A percentile compares a stretch with the other conserved stretches of the same genome.
These are phyloP conservation scores for Aspergillus jensenii DNA, from an alignment of 2,329 filamentous ascomycete species.

Conservation along the genomic window DNA sequence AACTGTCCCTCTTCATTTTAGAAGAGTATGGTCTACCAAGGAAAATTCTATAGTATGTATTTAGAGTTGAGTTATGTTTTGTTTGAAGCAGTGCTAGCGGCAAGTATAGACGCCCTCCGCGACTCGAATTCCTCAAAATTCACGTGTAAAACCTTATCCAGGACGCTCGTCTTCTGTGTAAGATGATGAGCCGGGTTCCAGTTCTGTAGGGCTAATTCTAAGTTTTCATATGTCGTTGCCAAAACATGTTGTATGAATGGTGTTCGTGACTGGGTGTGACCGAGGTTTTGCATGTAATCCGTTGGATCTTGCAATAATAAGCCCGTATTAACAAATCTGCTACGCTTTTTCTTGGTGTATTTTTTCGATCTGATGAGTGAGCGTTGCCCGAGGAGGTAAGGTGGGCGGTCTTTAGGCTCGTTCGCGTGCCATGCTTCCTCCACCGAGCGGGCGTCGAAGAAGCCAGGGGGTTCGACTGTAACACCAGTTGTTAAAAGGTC, in stretches of 20 bases:
- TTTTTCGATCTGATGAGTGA: constrained; percentile 36
- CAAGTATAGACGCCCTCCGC: background rate
- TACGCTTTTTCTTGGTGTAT: constrained; percentile 33
- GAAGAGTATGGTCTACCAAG: background rate
- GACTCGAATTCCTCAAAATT: constrained; percentile 29
- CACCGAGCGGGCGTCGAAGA: constrained; percentile 37
- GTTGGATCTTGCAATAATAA: constrained; percentile 61
- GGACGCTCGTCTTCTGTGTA: constrained; percentile 19
- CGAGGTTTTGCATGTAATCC: constrained; percentile 58
- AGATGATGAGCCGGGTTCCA: constrained; percentile 22
- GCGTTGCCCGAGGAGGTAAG: constrained; percentile 39
- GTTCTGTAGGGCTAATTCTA: constrained; percentile 23
- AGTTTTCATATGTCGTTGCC: constrained; percentile 24
- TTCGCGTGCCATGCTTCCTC: constrained; percentile 15
- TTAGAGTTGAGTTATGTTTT: background rate
- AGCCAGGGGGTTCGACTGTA: constrained; percentile 47
- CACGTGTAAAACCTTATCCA: constrained; percentile 25
- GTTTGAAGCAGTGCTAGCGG: background rate
- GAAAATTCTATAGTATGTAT: background rate
- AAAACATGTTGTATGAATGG: constrained; percentile 52
- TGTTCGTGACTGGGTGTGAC: constrained; percentile 49
- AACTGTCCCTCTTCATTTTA: background rate
- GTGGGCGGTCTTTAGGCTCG: constrained; percentile 14
- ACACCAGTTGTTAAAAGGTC: constrained; percentile 50
- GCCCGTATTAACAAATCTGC: constrained; percentile 32